Conservation (phyloP, 352 stramenopile genomes). For the Pythium aristosporum region DNA sequence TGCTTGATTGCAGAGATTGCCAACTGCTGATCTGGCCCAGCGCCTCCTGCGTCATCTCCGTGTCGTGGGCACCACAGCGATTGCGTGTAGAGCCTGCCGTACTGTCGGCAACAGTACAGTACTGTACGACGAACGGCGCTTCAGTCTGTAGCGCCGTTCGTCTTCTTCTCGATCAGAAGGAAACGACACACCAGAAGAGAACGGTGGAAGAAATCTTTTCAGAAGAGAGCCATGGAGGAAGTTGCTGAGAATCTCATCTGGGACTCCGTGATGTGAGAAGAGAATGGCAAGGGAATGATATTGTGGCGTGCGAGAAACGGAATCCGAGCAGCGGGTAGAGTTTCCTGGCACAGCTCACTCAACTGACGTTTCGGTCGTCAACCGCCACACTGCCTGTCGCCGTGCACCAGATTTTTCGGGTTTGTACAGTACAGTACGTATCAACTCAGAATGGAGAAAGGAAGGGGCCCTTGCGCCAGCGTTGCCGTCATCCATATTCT, state of each 20-base stretch:
- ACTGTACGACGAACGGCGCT: too few species aligned
- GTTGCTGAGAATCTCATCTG: too few species aligned
- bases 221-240: too few species aligned
- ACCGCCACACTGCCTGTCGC: not conserved
- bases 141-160: not conserved
- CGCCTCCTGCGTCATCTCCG: too few species aligned
- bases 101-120: too few species aligned
- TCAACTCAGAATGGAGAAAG: too few species aligned
- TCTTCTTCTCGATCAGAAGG: not conserved
- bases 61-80: too few species aligned
- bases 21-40: too few species aligned
- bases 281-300: not conserved
- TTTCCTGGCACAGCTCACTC: not conserved
- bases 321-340: not conserved
- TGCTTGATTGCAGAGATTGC: too few species aligned
- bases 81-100: too few species aligned
- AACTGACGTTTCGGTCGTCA: not conserved
- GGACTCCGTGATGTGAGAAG: not conserved
- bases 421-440: not conserved
- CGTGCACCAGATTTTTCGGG: not conserved
- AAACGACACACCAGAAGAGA: not conserved
- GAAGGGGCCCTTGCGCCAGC: not conserved
- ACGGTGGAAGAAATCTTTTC: not conserved
- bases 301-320: conserved; percentile 3
- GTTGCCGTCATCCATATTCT: not conserved